Evolutionary conservation across 2,329 filamentous ascomycete genomes (phyloP).

Genomic region (Scorias spongiosa): DNA sequence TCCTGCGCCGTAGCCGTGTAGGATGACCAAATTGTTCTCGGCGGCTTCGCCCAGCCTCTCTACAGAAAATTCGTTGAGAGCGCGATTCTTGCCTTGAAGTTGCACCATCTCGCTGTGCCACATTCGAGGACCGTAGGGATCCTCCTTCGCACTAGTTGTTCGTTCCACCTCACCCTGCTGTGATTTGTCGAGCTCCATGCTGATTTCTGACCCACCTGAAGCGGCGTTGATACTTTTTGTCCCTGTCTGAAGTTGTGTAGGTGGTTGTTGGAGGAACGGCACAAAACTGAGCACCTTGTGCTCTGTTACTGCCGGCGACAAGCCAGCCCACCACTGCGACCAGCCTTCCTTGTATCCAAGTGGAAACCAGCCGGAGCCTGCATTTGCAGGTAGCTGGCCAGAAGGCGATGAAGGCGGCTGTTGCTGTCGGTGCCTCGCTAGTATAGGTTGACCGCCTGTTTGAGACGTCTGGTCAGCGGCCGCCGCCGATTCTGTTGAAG

Average conservation of each 20-base stretch:
- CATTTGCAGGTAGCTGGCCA: slow-evolving; percentile 2
- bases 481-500: slow-evolving; percentile 11
- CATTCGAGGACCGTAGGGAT: slow-evolving; percentile 70
- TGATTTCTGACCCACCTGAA: slow-evolving; percentile 26
- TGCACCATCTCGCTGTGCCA: slow-evolving; percentile 79
- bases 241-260: slow-evolving; percentile 50
- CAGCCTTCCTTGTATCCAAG: slow-evolving; percentile 84
- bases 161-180: slow-evolving; percentile 22
- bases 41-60: slow-evolving; percentile 65
- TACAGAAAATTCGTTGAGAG: slow-evolving; percentile 83
- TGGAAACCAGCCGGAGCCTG: slow-evolving; percentile 44
- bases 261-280: slow-evolving; percentile 63
- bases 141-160: slow-evolving; percentile 35
- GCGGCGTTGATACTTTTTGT: slow-evolving; percentile 24
- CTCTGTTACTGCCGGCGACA: slow-evolving; percentile 74
- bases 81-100: slow-evolving; percentile 71
- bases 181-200: slow-evolving; percentile 21
- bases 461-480: slow-evolving; percentile 5
- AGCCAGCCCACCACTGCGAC: slow-evolving; percentile 81
- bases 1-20: slow-evolving; percentile 92
- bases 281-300: slow-evolving; percentile 76
- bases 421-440: slow-evolving; percentile 20
- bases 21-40: slow-evolving; percentile 81
- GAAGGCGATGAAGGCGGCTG: slow-evolving; percentile 7
- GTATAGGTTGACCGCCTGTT: slow-evolving; percentile 15